phyloP scores from a whole-genome alignment of 2,329 filamentous ascomycete species.

The Aspergillus sp. region DNA sequence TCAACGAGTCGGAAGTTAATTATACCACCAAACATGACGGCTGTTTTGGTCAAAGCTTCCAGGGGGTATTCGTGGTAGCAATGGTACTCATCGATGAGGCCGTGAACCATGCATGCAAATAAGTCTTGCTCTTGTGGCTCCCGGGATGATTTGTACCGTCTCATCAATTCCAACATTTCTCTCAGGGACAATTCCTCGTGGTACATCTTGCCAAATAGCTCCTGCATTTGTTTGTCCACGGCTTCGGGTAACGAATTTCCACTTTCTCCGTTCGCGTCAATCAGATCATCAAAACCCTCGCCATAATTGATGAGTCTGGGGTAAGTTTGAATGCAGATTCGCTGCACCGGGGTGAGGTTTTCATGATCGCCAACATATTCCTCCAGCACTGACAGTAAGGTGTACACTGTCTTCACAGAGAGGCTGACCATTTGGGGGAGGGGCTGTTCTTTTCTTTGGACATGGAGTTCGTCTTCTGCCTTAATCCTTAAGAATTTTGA shows the following conservation, averaged over 20 bases:
- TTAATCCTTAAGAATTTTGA: conserved; percentile 81
- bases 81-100: conserved; percentile 92
- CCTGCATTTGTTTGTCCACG: conserved; percentile 89
- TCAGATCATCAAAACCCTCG: conserved; percentile 84
- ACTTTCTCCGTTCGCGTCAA: conserved; percentile 75
- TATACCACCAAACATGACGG: conserved; percentile 92
- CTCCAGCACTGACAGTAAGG: conserved; percentile 73
- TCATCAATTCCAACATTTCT: conserved; percentile 77
- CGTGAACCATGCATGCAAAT: conserved; percentile 98
- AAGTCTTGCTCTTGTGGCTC: conserved; percentile 85
- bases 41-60: conserved; percentile 92
- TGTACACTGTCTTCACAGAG: conserved; percentile 78
- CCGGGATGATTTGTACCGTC: conserved; percentile 80
- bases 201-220: conserved; percentile 98
- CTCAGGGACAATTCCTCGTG: conserved; percentile 82
- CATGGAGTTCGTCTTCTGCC: conserved; percentile 71
- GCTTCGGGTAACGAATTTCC: conserved; percentile 75
- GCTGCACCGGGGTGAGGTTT: conserved; percentile 75
- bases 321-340: conserved; percentile 85
- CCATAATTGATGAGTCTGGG: conserved; percentile 95
- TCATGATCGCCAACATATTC: conserved; percentile 57
- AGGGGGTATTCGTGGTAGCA: conserved; percentile 94
- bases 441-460: conserved; percentile 64
- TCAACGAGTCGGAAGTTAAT: conserved; percentile 91
- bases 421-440: conserved; percentile 68